Base-by-base conservation (phyloP, 208 protist species). In the Leishmania mexicana region DNA sequence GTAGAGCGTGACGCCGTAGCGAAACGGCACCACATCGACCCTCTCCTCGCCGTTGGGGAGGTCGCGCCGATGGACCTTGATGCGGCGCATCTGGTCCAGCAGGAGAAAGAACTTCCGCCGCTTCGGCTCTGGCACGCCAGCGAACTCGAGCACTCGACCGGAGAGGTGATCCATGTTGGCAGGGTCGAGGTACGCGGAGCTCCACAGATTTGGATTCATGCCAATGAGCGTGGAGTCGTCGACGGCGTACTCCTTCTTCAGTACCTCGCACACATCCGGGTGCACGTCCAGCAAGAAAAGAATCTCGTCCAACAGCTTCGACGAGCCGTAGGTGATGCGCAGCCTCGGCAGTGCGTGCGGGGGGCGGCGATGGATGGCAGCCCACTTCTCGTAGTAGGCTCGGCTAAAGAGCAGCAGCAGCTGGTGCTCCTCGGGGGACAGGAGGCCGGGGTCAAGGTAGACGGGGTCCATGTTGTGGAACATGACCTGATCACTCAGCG, bases 381-480 rank as follows among this genome's bases (percentile, higher is more conserved):
- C 79, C 93, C 94, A 97, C 84, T 97, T 97, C 68, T 97, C 94
- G 80, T 90, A 97, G 84, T 97, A 97, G 40, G 92, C 92, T 64
- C 94, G 88, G 76, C 92, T 95, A 80, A 91, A 95, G 35, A 97
- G 88, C 53, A 97, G 89, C 57, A 97, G 80, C 40, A 96, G 81
- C 76, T 97, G 94, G 79, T 97, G 94, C 87, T 97, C 94, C 85
- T 97, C 89, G 21, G 84, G 82, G 3, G 86, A 95, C 17, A 97
- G 85, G 53, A 97, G 86, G 31, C 94, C 94, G 4, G 94, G 94
- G 81, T 97, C 94, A 28, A 97, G 87, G 78, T 93, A 95, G 31
- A 78, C 86, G 21, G 94, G 93, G 65, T 97, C 94, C 94, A 97
- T 97, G 83, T 96, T 96, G 87, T 97, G 94, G 76, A 85, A 96